Conservation (phyloP, 495 filamentous ascomycete genomes). For the Penicillium alfredii region DNA sequence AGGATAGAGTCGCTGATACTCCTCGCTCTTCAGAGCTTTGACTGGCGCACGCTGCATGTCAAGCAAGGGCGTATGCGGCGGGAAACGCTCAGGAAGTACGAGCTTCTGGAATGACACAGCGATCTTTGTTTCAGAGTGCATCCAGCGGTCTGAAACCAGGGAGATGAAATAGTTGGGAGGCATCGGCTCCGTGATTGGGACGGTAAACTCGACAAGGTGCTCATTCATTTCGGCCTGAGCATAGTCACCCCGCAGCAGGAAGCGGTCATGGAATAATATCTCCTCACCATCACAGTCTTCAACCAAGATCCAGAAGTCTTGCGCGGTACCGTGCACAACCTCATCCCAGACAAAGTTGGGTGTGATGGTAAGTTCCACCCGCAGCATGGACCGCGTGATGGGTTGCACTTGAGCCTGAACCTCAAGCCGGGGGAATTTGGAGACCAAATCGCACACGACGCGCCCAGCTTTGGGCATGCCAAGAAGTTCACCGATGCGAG, state of each 20-base stretch:
- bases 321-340: conserved; percentile 73
- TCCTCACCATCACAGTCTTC: conserved; percentile 98
- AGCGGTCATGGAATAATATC: conserved; percentile 92
- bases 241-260: conserved; percentile 82
- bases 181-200: conserved; percentile 94
- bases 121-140: conserved; percentile 93
- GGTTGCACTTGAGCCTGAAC: conserved; percentile 90
- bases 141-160: conserved; percentile 90
- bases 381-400: conserved; percentile 92
- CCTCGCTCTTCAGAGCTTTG: conserved; percentile 76
- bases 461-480: conserved; percentile 87
- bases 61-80: conserved; percentile 81
- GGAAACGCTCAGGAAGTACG: conserved; percentile 91
- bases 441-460: conserved; percentile 74
- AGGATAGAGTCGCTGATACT: conserved; percentile 76
- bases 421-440: conserved; percentile 90
- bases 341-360: conserved; percentile 98
- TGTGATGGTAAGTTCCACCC: conserved; percentile 85
- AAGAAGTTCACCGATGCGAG: conserved; percentile 92
- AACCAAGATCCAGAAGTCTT: conserved; percentile 94
- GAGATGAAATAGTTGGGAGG: conserved; percentile 98
- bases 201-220: conserved; percentile 95
- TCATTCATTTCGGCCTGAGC: conserved; percentile 77
- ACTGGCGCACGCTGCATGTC: conserved; percentile 89
- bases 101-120: conserved; percentile 93